phyloP scores from a whole-genome alignment of 768 basidiomycete species.

The Lactifluus rugatus region DNA sequence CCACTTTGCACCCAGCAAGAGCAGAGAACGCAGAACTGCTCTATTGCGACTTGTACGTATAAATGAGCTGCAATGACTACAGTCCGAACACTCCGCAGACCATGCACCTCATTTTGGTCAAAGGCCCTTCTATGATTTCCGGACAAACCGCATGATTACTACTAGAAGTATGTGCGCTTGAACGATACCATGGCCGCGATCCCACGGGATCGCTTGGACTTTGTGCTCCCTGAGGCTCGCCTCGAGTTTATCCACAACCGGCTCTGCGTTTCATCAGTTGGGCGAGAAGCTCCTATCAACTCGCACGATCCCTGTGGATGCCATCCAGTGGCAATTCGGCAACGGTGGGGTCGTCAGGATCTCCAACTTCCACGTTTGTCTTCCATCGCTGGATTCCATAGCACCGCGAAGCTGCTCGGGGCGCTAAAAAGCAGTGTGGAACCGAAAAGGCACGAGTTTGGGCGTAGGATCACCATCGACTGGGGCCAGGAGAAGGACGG shows the following conservation, averaged over 20 bases:
- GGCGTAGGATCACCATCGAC: constrained; percentile 28
- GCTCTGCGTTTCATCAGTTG: constrained; percentile 51
- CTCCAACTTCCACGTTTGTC: constrained; percentile 42
- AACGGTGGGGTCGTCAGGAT: constrained; percentile 34
- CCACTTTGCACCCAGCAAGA: constrained; percentile 28
- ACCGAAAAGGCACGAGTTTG: constrained; percentile 23
- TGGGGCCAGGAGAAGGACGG: constrained; percentile 30
- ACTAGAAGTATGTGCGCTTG: constrained; percentile 68
- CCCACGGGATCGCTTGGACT: constrained; percentile 50
- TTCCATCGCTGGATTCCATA: constrained; percentile 39
- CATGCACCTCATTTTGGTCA: constrained; percentile 28
- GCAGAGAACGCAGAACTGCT: constrained; percentile 44
- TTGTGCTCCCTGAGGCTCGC: constrained; percentile 53
- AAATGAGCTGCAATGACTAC: no score
- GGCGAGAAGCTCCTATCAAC: constrained; percentile 20
- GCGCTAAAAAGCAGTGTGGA: constrained; percentile 14
- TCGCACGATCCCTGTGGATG: constrained; percentile 37
- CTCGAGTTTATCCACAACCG: constrained; percentile 72
- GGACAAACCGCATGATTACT: constrained; percentile 53
- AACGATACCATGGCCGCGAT: constrained; percentile 56
- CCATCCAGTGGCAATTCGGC: constrained; percentile 45
- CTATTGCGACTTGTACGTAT: constrained; percentile 61
- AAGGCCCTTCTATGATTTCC: constrained; percentile 53
- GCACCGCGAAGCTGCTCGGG: constrained; percentile 20
- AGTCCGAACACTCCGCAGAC: neutral